Conservation (phyloP, 2,329 filamentous ascomycete species). For the Ceratocystis alfenasii region DNA sequence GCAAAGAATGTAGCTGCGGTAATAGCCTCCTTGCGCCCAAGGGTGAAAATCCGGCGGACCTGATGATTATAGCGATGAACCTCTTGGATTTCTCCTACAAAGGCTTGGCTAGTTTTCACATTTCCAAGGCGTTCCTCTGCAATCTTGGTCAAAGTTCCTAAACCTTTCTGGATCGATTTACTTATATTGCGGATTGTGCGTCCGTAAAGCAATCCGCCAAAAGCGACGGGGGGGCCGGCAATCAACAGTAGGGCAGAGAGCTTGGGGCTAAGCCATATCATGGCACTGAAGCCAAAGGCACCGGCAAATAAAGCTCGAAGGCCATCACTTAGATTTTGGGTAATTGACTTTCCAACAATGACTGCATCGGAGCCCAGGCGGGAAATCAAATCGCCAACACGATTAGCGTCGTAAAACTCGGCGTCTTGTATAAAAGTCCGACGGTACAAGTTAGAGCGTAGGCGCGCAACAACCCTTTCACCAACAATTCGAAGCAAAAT, state of each 20-base stretch:
- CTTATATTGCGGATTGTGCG: conserved; percentile 79
- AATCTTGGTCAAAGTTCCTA: conserved; percentile 89
- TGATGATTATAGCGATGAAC: conserved; percentile 84
- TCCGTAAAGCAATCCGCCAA: conserved; percentile 86
- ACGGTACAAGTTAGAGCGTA: conserved; percentile 81
- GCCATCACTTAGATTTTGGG: conserved; percentile 95
- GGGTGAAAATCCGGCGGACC: conserved; percentile 78
- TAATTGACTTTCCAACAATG: conserved; percentile 96
- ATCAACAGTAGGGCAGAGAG: conserved; percentile 76
- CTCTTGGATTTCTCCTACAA: conserved; percentile 85
- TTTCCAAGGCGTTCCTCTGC: conserved; percentile 96
- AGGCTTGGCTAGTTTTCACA: conserved; percentile 91
- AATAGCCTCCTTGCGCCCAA: conserved; percentile 76
- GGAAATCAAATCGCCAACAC: conserved; percentile 91
- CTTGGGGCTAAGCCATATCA: conserved; percentile 91
- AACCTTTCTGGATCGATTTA: conserved; percentile 82
- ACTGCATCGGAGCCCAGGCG: conserved; percentile 91
- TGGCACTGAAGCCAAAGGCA: conserved; percentile 75
- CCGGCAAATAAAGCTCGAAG: conserved; percentile 82
- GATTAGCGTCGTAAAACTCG: conserved; percentile 96
- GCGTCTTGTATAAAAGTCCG: conserved; percentile 94
- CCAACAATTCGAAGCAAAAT: conserved; percentile 88
- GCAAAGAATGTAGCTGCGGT: conserved; percentile 85
- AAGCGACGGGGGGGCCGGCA: conserved; percentile 80
- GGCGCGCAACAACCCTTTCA: conserved; percentile 80